Base-by-base conservation (phyloP, 805 yeast species). In the Suhomyces sp. region DNA sequence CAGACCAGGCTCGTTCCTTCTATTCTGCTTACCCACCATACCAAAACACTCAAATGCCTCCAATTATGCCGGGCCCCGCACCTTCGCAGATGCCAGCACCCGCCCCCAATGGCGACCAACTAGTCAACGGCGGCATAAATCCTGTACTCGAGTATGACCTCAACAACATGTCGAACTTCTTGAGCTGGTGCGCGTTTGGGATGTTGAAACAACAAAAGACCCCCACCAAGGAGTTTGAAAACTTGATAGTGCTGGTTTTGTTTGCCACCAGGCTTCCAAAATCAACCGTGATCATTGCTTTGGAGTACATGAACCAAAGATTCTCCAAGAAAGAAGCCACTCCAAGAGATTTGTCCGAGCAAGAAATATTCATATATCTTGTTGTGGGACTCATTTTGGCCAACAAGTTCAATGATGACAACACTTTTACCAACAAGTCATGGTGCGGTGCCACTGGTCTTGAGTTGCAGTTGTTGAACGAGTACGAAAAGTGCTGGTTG, bases 361-460 rank as follows among this genome's bases (percentile, higher is more conserved):
- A 63, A 47, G 73, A 78, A 55, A 62, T 74, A 64, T 88, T 79
- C 73, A 78, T 73, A 65, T 79, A 74, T 66, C 68, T 90, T 42
- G 84, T 86, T 44, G 77, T 87, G 19, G 80, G 96, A 2, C 77
- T 93, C 44, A 82, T 93, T 36, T 75, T 93, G 56, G 96, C 97
- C 46, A 93, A 93, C 75, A 93, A 93, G 73, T 90, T 90, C 69
- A 90, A 92, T 67, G 98, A 93, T 71, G 99, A 93, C 73, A 91
- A 93, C 72, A 93, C 97, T 27, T 93, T 93, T 67, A 90, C 96
- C 55, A 93, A 93, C 73, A 86, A 85, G 64, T 90, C 97, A 6
- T 93, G 99, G 99, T 82, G 90, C 42, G 91, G 90, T 56, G 98
- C 97, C n/a, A 88, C 97, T 5, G 96, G 96, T 17, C 79, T 93